phyloP scores from a whole-genome alignment of 352 stramenopile species.

The Phytophthora melonis region DNA sequence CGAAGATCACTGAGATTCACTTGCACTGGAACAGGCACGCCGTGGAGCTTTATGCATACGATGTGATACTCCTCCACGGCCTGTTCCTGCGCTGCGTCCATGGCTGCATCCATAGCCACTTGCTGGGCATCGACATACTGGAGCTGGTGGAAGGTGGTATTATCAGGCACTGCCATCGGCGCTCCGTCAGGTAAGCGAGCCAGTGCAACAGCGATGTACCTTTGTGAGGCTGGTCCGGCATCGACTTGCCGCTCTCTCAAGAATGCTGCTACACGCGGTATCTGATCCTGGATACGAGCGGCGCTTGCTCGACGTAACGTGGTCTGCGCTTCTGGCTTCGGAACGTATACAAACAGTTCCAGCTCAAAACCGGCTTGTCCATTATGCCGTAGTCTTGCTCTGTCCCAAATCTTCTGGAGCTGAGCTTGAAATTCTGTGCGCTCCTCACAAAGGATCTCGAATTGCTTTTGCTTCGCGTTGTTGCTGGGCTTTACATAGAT shows the following conservation, averaged over 20 bases:
- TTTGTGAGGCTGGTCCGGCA: background rate
- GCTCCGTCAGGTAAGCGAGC: slow-evolving; percentile 13
- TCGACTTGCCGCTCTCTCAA: slow-evolving; percentile 10
- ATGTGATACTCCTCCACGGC: background rate
- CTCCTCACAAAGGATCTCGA: slow-evolving; percentile 4
- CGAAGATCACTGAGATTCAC: slow-evolving; percentile 13
- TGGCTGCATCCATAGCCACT: background rate
- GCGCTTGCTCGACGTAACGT: slow-evolving; percentile 8
- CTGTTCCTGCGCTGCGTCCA: background rate
- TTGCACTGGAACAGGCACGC: slow-evolving; percentile 8
- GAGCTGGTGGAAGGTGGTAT: slow-evolving; percentile 13
- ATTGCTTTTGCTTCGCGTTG: slow-evolving; percentile 18
- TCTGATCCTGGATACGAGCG: slow-evolving; percentile 17
- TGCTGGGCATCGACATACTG: slow-evolving; percentile 10
- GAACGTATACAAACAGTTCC: slow-evolving; percentile 20
- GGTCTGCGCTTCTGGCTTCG: slow-evolving; percentile 3
- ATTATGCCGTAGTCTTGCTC: slow-evolving; percentile 14
- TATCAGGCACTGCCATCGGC: slow-evolving; percentile 3
- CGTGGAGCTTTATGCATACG: slow-evolving; percentile 3
- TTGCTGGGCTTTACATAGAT: slow-evolving; percentile 19
- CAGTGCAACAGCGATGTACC: slow-evolving; percentile 26
- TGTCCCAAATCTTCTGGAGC: slow-evolving; percentile 10
- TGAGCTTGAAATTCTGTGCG: background rate
- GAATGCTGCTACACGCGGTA: slow-evolving; percentile 17
- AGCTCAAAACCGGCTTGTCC: slow-evolving; percentile 23